Conservation (phyloP, 2,329 filamentous ascomycete species). For the Ophiognomonia clavigignenti-juglandacearum region DNA sequence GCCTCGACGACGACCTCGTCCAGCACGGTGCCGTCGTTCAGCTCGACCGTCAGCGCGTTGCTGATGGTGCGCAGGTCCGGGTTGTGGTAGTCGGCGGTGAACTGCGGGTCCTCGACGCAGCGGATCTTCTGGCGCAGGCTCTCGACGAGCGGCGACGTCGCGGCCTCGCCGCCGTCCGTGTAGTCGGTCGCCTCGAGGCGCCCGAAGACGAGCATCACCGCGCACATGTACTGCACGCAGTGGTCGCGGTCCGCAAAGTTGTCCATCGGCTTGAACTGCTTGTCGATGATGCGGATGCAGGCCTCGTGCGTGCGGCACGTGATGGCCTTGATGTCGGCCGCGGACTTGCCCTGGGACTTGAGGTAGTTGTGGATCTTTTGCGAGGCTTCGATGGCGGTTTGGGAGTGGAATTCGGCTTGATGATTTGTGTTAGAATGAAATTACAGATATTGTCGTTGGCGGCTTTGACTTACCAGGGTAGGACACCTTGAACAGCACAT, state of each 20-base stretch:
- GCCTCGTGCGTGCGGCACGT: conserved; percentile 97
- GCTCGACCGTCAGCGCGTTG: conserved; percentile 89
- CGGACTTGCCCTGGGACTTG: conserved; percentile 79
- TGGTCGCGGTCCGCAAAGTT: conserved; percentile 99
- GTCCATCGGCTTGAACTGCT: conserved; percentile 99
- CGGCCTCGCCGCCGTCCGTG: conserved; percentile 85
- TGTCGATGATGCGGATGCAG: conserved; percentile 98
- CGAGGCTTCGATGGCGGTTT: conserved; percentile 94
- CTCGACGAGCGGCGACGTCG: conserved; percentile 84
- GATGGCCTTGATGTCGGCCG: conserved; percentile 87
- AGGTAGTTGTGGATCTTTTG: conserved; percentile 83
- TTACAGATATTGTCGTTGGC: no score
- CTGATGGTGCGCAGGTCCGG: conserved; percentile 90
- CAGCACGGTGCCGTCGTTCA: conserved; percentile 89
- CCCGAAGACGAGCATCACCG: conserved; percentile 93
- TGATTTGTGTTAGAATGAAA: not conserved
- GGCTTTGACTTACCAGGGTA: conserved; percentile 73
- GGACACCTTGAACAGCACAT: conserved; percentile 99
- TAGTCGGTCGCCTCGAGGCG: conserved; percentile 93
- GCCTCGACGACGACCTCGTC: conserved; percentile 92
- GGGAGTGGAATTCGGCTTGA: conserved; percentile 91
- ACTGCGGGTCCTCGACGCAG: conserved; percentile 94
- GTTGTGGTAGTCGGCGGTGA: conserved; percentile 94
- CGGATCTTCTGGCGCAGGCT: conserved; percentile 88
- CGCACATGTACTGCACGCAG: conserved; percentile 99